These are phyloP conservation scores for Myxozyma lipomycoides DNA, from an alignment of 805 yeast species.

Conservation along the genomic window DNA sequence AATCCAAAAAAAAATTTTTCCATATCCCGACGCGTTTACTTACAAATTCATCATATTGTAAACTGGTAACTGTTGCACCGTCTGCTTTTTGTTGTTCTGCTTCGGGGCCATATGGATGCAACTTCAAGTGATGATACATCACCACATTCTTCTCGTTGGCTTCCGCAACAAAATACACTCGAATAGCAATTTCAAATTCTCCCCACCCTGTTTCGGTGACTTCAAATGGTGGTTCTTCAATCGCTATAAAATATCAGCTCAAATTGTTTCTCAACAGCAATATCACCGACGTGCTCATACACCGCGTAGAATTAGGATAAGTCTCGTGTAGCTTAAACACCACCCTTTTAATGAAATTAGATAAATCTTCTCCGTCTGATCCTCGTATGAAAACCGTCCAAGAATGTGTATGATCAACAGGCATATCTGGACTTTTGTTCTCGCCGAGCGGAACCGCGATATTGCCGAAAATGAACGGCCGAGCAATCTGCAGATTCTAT, in stretches of 20 bases:
- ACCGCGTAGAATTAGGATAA: slow-evolving; percentile 78
- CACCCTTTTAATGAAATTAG: slow-evolving; percentile 80
- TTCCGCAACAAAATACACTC: slow-evolving; percentile 80
- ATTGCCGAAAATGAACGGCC: slow-evolving; percentile 81
- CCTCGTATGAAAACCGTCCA: slow-evolving; percentile 92
- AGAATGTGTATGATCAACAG: slow-evolving; percentile 86
- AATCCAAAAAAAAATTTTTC: not conserved
- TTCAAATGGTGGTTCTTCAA: slow-evolving; percentile 89
- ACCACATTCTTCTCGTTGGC: slow-evolving; percentile 83
- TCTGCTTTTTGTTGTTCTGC: slow-evolving; percentile 36
- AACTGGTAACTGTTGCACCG: slow-evolving; percentile 48
- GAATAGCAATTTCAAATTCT: slow-evolving; percentile 88
- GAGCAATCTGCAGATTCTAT: slow-evolving; percentile 44
- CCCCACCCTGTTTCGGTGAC: slow-evolving; percentile 99
- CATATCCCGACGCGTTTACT: not conserved
- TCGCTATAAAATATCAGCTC: slow-evolving; percentile 36
- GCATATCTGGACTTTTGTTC: slow-evolving; percentile 57
- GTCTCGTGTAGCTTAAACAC: slow-evolving; percentile 95
- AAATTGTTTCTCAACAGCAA: not conserved
- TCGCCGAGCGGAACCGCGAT: slow-evolving; percentile 60
- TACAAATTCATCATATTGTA: slow-evolving; percentile 82
- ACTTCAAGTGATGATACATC: slow-evolving; percentile 80
- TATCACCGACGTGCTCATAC: slow-evolving; percentile 12
- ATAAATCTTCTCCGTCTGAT: slow-evolving; percentile 73
- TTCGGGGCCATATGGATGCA: slow-evolving; percentile 71